These are phyloP conservation scores for Skeletonema tropicum DNA, from an alignment of 108 stramenopile species.

Conservation along the genomic window DNA sequence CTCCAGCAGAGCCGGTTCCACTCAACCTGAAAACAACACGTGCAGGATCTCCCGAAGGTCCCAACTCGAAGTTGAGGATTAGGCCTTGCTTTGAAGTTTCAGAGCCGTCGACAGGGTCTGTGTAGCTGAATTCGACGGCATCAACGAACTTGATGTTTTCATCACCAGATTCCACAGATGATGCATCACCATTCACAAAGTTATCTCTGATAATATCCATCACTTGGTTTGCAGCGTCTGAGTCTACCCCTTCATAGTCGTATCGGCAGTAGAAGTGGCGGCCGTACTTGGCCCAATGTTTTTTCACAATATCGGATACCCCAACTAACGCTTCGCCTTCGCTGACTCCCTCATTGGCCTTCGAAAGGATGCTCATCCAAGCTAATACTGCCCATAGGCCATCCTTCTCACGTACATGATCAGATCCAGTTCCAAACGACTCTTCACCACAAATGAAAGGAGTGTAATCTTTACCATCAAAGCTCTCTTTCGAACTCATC, in stretches of 20 bases:
- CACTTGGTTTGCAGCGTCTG: conserved; percentile 83
- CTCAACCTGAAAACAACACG: conserved; percentile 96
- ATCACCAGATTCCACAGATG: conserved; percentile 36
- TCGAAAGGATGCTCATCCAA: conserved; percentile 97
- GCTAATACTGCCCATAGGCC: conserved; percentile 99
- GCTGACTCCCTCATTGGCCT: conserved; percentile 78
- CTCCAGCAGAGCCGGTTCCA: conserved; percentile 96
- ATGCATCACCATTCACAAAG: conserved; percentile 63
- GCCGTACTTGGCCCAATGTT: conserved; percentile 96
- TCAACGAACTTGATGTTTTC: conserved; percentile 69
- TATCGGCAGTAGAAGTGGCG: conserved; percentile 98
- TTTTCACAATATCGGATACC: conserved; percentile 90
- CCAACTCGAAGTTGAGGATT: conserved; percentile 81
- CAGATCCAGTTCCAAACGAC: conserved; percentile 98
- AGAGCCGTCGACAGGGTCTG: conserved; percentile 96
- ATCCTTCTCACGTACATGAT: conserved; percentile 99
- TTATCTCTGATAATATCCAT: conserved; percentile 84
- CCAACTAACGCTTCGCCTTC: conserved; percentile 68
- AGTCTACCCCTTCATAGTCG: conserved; percentile 97
- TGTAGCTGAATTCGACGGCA: conserved; percentile 87
- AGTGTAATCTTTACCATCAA: conserved; percentile 83
- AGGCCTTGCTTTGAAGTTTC: conserved; percentile 91
- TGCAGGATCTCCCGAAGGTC: conserved; percentile 78
- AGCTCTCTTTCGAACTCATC: conserved; percentile 96
- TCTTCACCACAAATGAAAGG: conserved; percentile 99